phyloP scores from a whole-genome alignment of 345 rosid genomes.

The Euclidium syriacum region DNA sequence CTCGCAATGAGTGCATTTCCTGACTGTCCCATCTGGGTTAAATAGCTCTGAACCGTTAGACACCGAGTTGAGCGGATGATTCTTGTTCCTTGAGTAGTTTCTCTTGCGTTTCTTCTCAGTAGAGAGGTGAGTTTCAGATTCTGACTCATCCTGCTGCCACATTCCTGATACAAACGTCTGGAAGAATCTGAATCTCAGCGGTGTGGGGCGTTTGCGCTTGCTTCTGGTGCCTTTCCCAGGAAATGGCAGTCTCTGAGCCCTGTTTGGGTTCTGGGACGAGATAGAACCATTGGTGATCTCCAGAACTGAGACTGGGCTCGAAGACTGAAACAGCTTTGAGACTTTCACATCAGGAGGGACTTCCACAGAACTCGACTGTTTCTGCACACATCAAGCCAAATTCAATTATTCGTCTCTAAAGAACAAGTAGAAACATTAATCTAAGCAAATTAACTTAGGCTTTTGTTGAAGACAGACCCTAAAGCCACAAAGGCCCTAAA shows the following conservation, averaged over 20 bases:
- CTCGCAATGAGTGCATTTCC: conserved; percentile 72
- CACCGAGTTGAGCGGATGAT: conserved; percentile 26
- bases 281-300: conserved; percentile 57
- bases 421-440: not conserved
- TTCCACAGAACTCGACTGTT: conserved; percentile 31
- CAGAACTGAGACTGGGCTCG: conserved; percentile 73
- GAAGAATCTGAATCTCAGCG: conserved; percentile 16
- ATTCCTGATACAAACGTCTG: conserved; percentile 25
- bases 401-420: not conserved
- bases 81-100: no score
- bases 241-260: conserved; percentile 28
- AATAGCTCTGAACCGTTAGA: conserved; percentile 23
- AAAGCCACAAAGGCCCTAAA: not conserved
- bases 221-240: conserved; percentile 67
- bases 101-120: conserved; percentile 44
- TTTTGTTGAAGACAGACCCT: not conserved
- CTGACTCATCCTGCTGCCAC: conserved; percentile 30
- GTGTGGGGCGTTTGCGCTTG: conserved; percentile 52
- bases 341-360: conserved; percentile 41
- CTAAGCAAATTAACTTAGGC: not conserved
- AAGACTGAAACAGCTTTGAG: conserved; percentile 39
- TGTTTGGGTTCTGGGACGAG: conserved; percentile 38
- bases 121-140: conserved; percentile 31
- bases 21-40: conserved; percentile 15
- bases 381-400: conserved; percentile 35